Percentiles rank a stretch among this genome's conserved stretches.
phyloP scores from a whole-genome alignment of 2,329 filamentous ascomycete species.

The Exophiala mesophila region DNA sequence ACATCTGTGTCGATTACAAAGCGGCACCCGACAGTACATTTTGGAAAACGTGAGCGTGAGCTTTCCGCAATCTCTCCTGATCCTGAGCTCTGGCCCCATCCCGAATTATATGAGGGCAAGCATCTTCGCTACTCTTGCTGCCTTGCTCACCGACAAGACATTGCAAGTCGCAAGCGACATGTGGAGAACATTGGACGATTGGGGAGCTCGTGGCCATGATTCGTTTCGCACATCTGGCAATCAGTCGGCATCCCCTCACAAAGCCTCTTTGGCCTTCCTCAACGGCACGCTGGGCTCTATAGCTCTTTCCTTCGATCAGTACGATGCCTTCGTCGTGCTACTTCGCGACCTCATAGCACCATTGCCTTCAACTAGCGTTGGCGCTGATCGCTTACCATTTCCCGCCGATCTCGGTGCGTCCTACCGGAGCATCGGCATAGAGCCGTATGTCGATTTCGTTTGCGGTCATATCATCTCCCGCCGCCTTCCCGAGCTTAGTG shows the following conservation, averaged over 20 bases:
- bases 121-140: constrained; percentile 71
- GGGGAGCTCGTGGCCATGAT: constrained; percentile 24
- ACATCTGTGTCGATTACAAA: constrained; percentile 72
- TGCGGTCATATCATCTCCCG: constrained; percentile 71
- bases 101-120: constrained; percentile 74
- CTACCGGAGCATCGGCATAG: constrained; percentile 78
- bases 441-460: constrained; percentile 87
- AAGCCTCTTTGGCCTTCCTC: constrained; percentile 39
- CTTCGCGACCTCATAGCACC: constrained; percentile 68
- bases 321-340: constrained; percentile 75
- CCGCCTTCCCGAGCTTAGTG: constrained; percentile 60
- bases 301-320: constrained; percentile 74
- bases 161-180: constrained; percentile 52
- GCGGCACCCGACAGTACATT: constrained; percentile 67
- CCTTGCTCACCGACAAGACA: constrained; percentile 70
- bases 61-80: constrained; percentile 69
- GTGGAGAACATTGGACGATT: constrained; percentile 53
- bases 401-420: constrained; percentile 76
- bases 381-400: constrained; percentile 70
- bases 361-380: constrained; percentile 36
- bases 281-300: constrained; percentile 69
- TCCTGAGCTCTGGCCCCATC: constrained; percentile 71
- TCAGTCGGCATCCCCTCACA: constrained; percentile 20
- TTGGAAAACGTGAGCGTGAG: constrained; percentile 63
- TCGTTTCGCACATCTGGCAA: constrained; percentile 8